A percentile compares a stretch with the other conserved stretches of the same genome.
These are phyloP conservation scores for Echites panduratus DNA, from an alignment of 257 asterid species.

Conservation along the genomic window DNA sequence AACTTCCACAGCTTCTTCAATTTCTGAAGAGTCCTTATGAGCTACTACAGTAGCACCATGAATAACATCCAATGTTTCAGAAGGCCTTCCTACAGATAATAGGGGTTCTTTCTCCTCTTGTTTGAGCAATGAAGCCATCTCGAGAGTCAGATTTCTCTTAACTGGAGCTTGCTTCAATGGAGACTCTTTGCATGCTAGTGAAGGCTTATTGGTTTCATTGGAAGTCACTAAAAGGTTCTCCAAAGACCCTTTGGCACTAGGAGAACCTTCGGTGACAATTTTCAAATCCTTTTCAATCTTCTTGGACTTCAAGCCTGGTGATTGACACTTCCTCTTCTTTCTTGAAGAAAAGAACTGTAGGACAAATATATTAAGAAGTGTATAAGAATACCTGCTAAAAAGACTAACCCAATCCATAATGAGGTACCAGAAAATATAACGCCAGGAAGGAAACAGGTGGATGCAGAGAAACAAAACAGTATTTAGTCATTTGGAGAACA, in stretches of 20 bases:
- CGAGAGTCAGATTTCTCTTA: conserved; percentile 60
- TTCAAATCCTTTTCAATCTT: conserved; percentile 51
- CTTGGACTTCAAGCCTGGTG: conserved; percentile 58
- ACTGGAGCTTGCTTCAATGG: conserved; percentile 28
- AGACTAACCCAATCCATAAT: no score
- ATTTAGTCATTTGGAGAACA: neutral
- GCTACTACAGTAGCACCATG: conserved; percentile 22
- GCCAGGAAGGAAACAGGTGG: neutral
- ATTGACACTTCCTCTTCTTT: conserved; percentile 71
- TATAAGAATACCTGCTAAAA: neutral
- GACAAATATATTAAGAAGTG: conserved; percentile 10
- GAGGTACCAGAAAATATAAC: no score
- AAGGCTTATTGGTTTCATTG: conserved; percentile 36
- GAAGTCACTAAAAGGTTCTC: conserved; percentile 45
- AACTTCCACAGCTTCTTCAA: conserved; percentile 17
- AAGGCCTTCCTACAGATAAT: conserved; percentile 15
- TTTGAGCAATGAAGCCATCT: conserved; percentile 29
- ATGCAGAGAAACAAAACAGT: neutral
- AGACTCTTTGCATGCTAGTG: conserved; percentile 22
- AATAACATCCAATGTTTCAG: conserved; percentile 20
- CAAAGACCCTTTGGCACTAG: conserved; percentile 63
- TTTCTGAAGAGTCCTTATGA: conserved; percentile 24
- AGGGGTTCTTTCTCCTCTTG: conserved; percentile 28
- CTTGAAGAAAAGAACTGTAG: conserved; percentile 68
- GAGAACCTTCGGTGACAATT: conserved; percentile 49